Base-by-base conservation (phyloP, 208 protist genomes). In the Acanthamoeba lenticulata region DNA sequence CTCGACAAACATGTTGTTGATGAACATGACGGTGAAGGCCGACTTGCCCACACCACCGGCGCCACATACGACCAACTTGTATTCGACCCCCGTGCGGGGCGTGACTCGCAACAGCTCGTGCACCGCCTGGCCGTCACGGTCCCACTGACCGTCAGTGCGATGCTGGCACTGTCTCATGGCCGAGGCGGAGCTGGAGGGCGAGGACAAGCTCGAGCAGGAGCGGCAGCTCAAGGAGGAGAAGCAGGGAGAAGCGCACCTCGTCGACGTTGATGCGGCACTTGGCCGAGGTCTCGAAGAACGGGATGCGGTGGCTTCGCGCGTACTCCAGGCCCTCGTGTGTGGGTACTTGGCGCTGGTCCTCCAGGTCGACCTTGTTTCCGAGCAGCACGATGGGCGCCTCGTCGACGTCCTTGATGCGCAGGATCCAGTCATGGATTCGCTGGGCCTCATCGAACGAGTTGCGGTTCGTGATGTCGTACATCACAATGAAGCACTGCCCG, bases 351-450 rank as follows among this genome's bases (percentile, higher is more conserved):
- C 77, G 36, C 44, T 86, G 77, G 34, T 86, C 77, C 44, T 86
- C 77, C 0, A 86, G 45, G 24, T 86, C 77, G 15, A 86, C 77
- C 34, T 86, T 86, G 77, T 86, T 86, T 15, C 77, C 77, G 44
- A 86, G 17, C 36, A 86, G 45, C 21, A 86, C 42, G 44, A 86
- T 86, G 42, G 77, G 77, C 77, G n/a, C 77, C 3, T 86, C 44
- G n/a, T 86, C 77, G 29, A 27, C 47, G 72, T 96, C 94, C 69
- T 96, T 96, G n/a, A 96, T 65, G n/a, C 86, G 89, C 60, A 94
- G 69, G 34, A 95, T 95, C n/a, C 15, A 52, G 0, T 96, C 95
- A 15, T 27, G 44, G n/a, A 95, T 72, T 24, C 38, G 2, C 21
- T n/a, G 24, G 42, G 72, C 62, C 62, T 96, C 95, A 15, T 96